Conservation (phyloP, 202 grass and related monocot species). For the Elaeis oleifera region DNA sequence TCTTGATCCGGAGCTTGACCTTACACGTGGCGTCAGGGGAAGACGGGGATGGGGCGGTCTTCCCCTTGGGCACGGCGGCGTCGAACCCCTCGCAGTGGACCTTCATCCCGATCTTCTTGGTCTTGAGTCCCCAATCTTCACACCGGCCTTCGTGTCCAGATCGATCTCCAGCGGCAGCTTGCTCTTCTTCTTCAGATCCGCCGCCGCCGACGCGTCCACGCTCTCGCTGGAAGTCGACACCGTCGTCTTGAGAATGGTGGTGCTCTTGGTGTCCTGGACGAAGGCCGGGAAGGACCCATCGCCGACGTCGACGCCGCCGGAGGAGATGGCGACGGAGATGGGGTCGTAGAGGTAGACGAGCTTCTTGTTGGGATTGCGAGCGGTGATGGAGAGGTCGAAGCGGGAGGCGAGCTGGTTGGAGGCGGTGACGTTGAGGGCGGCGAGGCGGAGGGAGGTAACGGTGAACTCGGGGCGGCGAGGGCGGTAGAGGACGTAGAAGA, state of each 20-base stretch:
- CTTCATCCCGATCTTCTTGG: conserved; percentile 73
- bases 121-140: conserved; percentile 58
- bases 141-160: conserved; percentile 79
- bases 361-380: conserved; percentile 93
- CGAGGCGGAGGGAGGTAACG: conserved; percentile 41
- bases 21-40: conserved; percentile 34
- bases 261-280: conserved; percentile 50
- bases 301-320: conserved; percentile 56
- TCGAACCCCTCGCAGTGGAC: conserved; percentile 76
- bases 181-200: conserved; percentile 70
- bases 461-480: conserved; percentile 85
- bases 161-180: conserved; percentile 52
- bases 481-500: conserved; percentile 75
- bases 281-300: conserved; percentile 53
- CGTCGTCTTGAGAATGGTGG: conserved; percentile 57
- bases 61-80: conserved; percentile 52
- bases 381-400: conserved; percentile 62
- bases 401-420: conserved; percentile 40
- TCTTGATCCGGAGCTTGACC: conserved; percentile 94
- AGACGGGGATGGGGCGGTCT: conserved; percentile 19
- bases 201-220: conserved; percentile 42
- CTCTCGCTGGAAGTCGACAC: conserved; percentile 37
- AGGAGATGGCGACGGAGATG: conserved; percentile 48
- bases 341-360: conserved; percentile 86
- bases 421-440: conserved; percentile 53